Evolutionary conservation across 345 rosid species (phyloP), one percentile per base, ranked within the genome.

Genomic region (Salix viminalis): DNA sequence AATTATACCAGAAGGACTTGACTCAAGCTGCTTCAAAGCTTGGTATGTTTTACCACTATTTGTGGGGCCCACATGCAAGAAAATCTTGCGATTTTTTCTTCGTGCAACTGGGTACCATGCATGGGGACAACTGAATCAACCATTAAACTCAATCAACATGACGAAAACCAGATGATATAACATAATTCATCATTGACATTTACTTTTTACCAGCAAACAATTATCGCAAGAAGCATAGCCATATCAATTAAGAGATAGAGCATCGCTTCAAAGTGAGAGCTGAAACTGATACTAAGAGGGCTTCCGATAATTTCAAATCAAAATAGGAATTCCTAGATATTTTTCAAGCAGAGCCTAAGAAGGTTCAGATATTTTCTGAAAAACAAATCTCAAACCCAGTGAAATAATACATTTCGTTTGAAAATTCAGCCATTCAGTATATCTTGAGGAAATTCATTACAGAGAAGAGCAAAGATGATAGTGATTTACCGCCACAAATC

Each of bases 21-120:
- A 85, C 79, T 90, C 90, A 18, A 94, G 89, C 67, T 78, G 88
- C 87, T 91, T 91, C 58, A 94, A 86, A 36, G 98, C 97, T 9
- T 86, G 88, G 77, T 92, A 80, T 24, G 98, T 92, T 85, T 94
- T 94, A 48, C 98, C 98, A 80, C 98, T 94, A 62, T 94, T 94
- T 26, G 98, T 94, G 0, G 98, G 98, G 3, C 98, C 98, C 37
- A 94, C 95, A 66, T 94, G 98, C 79, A 94, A 85, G 79, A 90
- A 67, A 78, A 94, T 90, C 82, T 89, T 92, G 34, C 98, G 97
- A 42, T 77, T 85, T 88, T 89, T 92, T 80, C 69, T 92, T 44
- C 98, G 88, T 70, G 98, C 97, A 32, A 62, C 70, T 14, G 97
- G 98, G 77, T 92, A 94, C 97, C 98, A 94, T 72, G 86, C 82